phyloP scores from a whole-genome alignment of 345 rosid species.

The Populus deltoides region DNA sequence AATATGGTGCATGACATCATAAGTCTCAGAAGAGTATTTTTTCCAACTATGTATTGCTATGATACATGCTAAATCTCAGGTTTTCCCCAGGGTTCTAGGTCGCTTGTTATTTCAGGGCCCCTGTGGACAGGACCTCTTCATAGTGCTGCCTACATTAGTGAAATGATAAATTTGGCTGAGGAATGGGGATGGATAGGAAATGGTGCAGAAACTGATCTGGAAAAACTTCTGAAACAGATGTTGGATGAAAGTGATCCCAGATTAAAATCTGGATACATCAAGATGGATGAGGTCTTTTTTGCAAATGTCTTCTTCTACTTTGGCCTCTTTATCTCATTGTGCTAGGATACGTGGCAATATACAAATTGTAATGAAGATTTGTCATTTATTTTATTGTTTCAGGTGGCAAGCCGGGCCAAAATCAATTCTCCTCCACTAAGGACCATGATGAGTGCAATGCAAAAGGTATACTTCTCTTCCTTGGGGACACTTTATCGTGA shows the following conservation, averaged over 20 bases:
- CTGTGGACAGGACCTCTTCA: slow-evolving; percentile 91
- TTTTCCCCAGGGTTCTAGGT: slow-evolving; percentile 38
- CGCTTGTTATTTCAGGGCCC: slow-evolving; percentile 65
- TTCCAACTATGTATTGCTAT: neutral
- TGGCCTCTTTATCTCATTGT: neutral
- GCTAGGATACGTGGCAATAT: neutral
- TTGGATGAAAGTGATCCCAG: slow-evolving; percentile 79
- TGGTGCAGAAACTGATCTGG: slow-evolving; percentile 50
- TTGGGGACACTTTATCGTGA: neutral
- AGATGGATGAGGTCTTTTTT: slow-evolving; percentile 64
- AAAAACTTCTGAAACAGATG: slow-evolving; percentile 66
- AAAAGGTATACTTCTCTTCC: slow-evolving; percentile 37
- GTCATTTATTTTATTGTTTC: slow-evolving; percentile 5
- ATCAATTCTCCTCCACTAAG: slow-evolving; percentile 66
- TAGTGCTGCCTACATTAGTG: slow-evolving; percentile 45
- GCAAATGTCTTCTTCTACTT: neutral
- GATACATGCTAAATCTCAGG: neutral
- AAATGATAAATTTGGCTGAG: slow-evolving; percentile 64
- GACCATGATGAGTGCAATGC: slow-evolving; percentile 51
- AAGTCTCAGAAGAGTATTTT: neutral
- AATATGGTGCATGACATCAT: neutral
- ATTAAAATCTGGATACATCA: slow-evolving; percentile 78
- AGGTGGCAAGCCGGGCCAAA: slow-evolving; percentile 85
- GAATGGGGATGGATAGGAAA: slow-evolving; percentile 73
- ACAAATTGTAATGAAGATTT: neutral